Base-by-base conservation (phyloP, 139 green algal genomes). In the Chlamydomonas applanata region DNA sequence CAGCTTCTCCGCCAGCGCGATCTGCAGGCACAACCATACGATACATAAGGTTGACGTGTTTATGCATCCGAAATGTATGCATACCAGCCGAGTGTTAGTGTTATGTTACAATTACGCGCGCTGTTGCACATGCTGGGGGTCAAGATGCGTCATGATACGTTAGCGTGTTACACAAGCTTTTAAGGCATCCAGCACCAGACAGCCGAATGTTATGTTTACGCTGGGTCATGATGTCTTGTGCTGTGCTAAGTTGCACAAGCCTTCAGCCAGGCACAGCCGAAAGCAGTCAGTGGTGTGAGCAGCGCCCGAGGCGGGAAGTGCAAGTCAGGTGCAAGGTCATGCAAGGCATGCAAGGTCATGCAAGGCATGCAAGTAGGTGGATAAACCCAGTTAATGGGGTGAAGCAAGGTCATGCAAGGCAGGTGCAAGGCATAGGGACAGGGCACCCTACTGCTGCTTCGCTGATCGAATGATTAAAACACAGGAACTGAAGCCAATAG, bases 1-100 rank as follows among this genome's bases (percentile, higher is more conserved):
- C 14, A 98, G 83, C 74, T 88, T 92, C 73, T 98, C 95, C 30
- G 93, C 88, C 44, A 98, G 83, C 2, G 95, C 88, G 27, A 98
- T 78, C 71, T 98, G 94, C 22, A 53, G 17, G 22, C 11, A 66
- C 19, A 19, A 36, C 19, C 30, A 27, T 29, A 45, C 4, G 3
- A 67, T 13, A 36, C 60, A 67, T 16, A 4, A 7, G 40, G 60
- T 20, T 45, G 4, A 67, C n/a, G 60, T 4, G 25, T 40, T 5
- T 17, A 16, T 67, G 60, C 19, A 29, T 7, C 7, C 3, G 60
- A 27, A 32, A 20, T 24, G 56, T 13, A 64, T 7, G 20, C 17
- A 13, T 7, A 64, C 22, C 17, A 27, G 27, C 7, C 17, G 7
- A 33, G 22, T 64, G 17, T 13, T 32, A 32, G 24, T 27, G 24